Base-by-base conservation (phyloP, 208 protist genomes). In the Trypanosoma boissoni region DNA sequence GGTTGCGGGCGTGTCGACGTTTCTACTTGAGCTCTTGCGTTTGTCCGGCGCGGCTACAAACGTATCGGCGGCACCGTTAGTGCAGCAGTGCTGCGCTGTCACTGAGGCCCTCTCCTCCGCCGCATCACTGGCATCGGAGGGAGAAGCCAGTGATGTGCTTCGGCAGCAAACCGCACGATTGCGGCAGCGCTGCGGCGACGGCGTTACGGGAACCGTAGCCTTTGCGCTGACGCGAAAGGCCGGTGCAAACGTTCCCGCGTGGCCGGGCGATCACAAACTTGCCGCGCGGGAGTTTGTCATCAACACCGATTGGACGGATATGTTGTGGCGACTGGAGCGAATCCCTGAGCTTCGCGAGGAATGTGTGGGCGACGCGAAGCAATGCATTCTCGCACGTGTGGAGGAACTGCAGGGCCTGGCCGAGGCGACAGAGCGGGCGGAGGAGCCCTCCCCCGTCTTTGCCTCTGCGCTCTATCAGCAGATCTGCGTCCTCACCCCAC, bases 21-120 rank as follows among this genome's bases (percentile, higher is more conserved):
- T 81, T 34, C 27, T 91, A 6, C 23, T 70, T n/a, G 68, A 74
- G 2, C 48, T 88, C 20, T 46, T 91, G 54, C 64, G 79, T 43
- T 26, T 83, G 10, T 88, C 78, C 2, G 76, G 51, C 10, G 50
- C 78, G 8, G 53, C 37, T 7, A 43, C 64, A 14, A 75, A 65
- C 2, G 37, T 41, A 41, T 68, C 71, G 29, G 73, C 65, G 8
- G 2, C 49, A 7, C 58, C n/a, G n/a, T n/a, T 83, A 20, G 86
- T 83, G 61, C 72, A 74, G 36, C 62, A 63, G 4, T 88, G 74
- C 37, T 86, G 70, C 61, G 26, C 18, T 4, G 48, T 80, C 0
- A 39, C 76, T 10, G 78, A 78, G 58, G 32, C 26, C 2, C 57
- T 88, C 39, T 63, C 59, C 14, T 42, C 29, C 16, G 31, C 46